These are phyloP conservation scores for Cymbidium sinense DNA, from an alignment of 106 monocot genomes.

Conservation along the genomic window DNA sequence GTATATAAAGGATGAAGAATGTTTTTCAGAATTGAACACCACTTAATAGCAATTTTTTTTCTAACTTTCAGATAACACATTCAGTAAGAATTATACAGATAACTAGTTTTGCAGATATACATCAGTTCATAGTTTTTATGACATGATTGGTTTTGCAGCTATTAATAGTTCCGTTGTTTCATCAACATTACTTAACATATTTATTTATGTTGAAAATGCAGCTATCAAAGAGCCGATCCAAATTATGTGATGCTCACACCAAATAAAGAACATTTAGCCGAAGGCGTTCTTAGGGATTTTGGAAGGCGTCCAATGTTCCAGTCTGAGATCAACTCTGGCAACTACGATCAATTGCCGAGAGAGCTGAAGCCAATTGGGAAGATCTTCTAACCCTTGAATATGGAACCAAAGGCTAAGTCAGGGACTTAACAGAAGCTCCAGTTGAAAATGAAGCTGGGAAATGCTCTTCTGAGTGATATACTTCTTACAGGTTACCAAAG, in stretches of 20 bases:
- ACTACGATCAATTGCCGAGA: constrained; percentile 65
- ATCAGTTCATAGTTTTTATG: too few species aligned
- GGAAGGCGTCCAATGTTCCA: constrained; percentile 88
- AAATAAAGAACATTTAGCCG: constrained; percentile 89
- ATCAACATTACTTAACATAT: neutral
- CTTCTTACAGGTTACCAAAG: neutral
- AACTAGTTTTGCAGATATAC: too few species aligned
- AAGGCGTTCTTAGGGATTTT: constrained; percentile 59
- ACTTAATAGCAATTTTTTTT: too few species aligned
- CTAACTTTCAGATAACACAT: too few species aligned
- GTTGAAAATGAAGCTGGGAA: too few species aligned
- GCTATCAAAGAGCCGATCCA: constrained; percentile 94
- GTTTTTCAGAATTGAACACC: too few species aligned
- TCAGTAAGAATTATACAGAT: too few species aligned
- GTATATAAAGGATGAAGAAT: too few species aligned
- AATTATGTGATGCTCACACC: constrained; percentile 95
- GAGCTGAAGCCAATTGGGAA: constrained; percentile 73
- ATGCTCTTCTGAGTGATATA: too few species aligned
- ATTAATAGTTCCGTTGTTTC: neutral
- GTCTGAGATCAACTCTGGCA: constrained; percentile 62
- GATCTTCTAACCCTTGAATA: constrained; percentile 36
- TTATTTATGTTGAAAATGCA: constrained; percentile 20
- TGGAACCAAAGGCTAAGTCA: neutral
- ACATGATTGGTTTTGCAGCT: neutral
- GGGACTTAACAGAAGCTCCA: too few species aligned